Evolutionary conservation across 345 rosid species (phyloP).

Genomic region (Durio zibethinus): DNA sequence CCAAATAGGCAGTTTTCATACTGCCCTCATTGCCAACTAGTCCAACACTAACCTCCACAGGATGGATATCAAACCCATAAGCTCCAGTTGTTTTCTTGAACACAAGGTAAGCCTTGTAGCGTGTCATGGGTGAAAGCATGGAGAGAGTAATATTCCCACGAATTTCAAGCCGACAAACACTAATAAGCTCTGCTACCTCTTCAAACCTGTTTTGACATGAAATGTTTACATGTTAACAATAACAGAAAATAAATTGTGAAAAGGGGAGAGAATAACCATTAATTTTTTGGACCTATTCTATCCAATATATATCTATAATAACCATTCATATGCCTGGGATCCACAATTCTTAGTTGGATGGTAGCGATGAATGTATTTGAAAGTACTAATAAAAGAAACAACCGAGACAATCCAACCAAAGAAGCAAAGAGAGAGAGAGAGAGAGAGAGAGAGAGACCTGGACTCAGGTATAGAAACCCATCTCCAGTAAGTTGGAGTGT

Average conservation of each 20-base stretch:
- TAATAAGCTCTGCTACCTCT: conserved; percentile 44
- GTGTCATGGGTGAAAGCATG: conserved; percentile 40
- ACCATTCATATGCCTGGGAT: background rate
- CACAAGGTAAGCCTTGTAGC: conserved; percentile 46
- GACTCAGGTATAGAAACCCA: conserved; percentile 33
- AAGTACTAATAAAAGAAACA: background rate
- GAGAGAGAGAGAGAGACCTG: conserved; percentile 28
- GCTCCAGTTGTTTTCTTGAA: conserved; percentile 18
- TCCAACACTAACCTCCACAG: conserved; percentile 34
- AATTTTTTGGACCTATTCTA: background rate
- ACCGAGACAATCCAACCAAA: background rate
- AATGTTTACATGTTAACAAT: background rate
- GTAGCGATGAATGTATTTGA: background rate
- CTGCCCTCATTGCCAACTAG: conserved; percentile 20
- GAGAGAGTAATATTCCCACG: conserved; percentile 31
- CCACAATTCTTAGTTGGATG: background rate
- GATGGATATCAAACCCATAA: conserved; percentile 36
- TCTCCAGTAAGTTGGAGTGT: conserved; percentile 38
- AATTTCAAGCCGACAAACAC: conserved; percentile 54
- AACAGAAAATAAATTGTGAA: background rate
- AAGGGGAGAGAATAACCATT: background rate
- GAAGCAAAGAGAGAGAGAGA: background rate
- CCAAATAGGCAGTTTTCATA: conserved; percentile 21
- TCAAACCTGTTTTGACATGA: conserved; percentile 27
- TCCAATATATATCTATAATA: background rate